Evolutionary conservation across 1,284 basidiomycete genomes (phyloP).

Genomic region (Fomitopsis betulina): DNA sequence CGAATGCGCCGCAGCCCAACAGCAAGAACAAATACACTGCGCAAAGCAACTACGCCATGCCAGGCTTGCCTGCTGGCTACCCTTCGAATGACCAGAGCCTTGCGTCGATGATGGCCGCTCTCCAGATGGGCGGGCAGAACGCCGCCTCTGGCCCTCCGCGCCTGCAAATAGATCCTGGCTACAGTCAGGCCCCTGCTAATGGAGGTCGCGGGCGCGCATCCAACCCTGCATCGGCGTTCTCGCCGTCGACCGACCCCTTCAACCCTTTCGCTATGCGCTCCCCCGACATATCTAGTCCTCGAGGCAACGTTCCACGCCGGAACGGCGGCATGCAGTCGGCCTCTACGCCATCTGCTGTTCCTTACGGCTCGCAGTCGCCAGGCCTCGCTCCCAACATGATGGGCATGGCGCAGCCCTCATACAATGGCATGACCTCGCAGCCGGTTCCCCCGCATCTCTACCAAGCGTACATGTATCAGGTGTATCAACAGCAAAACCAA

Average conservation of each 20-base stretch:
- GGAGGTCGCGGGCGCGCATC: conserved; percentile 40
- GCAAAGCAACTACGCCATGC: conserved; percentile 57
- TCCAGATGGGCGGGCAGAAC: conserved; percentile 83
- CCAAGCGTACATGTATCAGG: conserved; percentile 77
- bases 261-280: conserved; percentile 69
- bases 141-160: conserved; percentile 74
- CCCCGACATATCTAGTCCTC: conserved; percentile 52
- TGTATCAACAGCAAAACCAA: conserved; percentile 69
- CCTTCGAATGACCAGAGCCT: conserved; percentile 77
- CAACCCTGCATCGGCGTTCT: conserved; percentile 52
- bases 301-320: conserved; percentile 47
- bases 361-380: conserved; percentile 60
- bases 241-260: conserved; percentile 66
- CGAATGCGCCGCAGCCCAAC: conserved; percentile 55
- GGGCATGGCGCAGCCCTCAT: conserved; percentile 61
- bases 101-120: conserved; percentile 83
- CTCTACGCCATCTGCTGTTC: conserved; percentile 39
- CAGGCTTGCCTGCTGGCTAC: conserved; percentile 72
- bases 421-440: conserved; percentile 55
- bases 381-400: conserved; percentile 49
- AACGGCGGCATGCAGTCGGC: conserved; percentile 33
- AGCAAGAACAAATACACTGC: conserved; percentile 56
- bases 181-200: conserved; percentile 28
- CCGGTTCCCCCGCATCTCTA: conserved; percentile 68
- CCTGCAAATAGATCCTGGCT: conserved; percentile 64